These are phyloP conservation scores for Thymus mandschuricus DNA, from an alignment of 257 asterid genomes.

Conservation along the genomic window DNA sequence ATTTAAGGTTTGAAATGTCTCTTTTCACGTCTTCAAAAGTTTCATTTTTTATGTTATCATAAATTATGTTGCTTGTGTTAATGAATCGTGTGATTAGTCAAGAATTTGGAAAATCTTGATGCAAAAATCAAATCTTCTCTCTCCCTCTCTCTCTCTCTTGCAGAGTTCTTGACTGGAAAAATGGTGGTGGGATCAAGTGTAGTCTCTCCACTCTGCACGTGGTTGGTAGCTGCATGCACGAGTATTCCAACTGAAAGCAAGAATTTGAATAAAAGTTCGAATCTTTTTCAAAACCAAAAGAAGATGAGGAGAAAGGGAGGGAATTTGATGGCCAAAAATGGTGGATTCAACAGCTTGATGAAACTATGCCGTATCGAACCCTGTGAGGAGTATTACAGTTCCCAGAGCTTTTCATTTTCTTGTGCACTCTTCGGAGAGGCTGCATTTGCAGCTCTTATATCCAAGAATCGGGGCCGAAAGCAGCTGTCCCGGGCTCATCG, in stretches of 20 bases:
- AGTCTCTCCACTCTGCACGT: constrained; percentile 52
- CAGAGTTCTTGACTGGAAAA: neutral
- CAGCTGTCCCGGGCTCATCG: constrained; percentile 20
- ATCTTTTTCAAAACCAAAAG: constrained; percentile 27
- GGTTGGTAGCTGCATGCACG: constrained; percentile 55
- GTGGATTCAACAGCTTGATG: constrained; percentile 36
- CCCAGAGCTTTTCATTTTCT: constrained; percentile 33
- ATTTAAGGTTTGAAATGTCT: constrained; percentile 9
- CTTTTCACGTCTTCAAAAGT: neutral
- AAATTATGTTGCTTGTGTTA: no score
- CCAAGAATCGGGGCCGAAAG: constrained; percentile 35
- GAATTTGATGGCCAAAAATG: constrained; percentile 31
- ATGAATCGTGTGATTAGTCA: neutral
- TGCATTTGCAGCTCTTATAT: constrained; percentile 34
- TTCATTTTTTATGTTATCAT: neutral
- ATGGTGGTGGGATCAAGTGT: constrained; percentile 36
- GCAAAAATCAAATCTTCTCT: neutral
- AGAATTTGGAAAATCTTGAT: neutral
- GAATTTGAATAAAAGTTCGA: constrained; percentile 19
- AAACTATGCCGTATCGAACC: constrained; percentile 38
- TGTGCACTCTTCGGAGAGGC: constrained; percentile 33
- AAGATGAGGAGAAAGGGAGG: constrained; percentile 33
- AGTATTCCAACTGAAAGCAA: constrained; percentile 33
- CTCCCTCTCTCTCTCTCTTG: neutral
- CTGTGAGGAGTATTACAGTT: constrained; percentile 36